Conservation (phyloP, 495 filamentous ascomycete genomes). For the Xylaria nigripes region DNA sequence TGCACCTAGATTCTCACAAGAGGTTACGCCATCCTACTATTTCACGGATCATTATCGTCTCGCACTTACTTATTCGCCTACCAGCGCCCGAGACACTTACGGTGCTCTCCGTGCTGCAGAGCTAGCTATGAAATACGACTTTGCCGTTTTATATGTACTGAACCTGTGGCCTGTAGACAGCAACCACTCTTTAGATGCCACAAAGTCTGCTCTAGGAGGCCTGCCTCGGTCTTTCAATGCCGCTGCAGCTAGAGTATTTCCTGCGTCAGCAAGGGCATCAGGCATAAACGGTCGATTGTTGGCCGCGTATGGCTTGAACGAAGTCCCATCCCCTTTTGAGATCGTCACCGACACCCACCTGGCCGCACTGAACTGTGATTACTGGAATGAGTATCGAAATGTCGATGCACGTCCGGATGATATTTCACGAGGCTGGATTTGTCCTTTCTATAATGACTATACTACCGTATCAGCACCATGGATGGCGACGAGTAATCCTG, state of each 20-base stretch:
- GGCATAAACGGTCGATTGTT: constrained; percentile 29
- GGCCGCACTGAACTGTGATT: constrained; percentile 24
- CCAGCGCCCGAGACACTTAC: not conserved
- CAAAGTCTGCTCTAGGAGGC: not conserved
- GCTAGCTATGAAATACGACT: constrained; percentile 10
- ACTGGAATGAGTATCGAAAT: constrained; percentile 33
- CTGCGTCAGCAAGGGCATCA: not conserved
- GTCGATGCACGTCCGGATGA: constrained; percentile 19
- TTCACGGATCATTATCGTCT: not conserved
- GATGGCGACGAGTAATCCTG: not conserved
- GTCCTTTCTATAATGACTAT: constrained; percentile 30
- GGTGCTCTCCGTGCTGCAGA: constrained; percentile 8
- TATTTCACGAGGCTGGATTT: constrained; percentile 30
- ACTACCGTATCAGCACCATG: not conserved
- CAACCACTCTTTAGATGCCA: not conserved
- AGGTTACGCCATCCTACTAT: constrained; percentile 1
- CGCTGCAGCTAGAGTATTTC: not conserved
- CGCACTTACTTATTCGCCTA: constrained; percentile 3
- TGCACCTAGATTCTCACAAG: not conserved
- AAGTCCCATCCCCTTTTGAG: constrained; percentile 28
- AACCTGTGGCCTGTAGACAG: constrained; percentile 9
- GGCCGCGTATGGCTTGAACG: constrained; percentile 31
- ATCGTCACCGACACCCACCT: constrained; percentile 28
- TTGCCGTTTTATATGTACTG: constrained; percentile 11
- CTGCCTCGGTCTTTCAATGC: not conserved